These are phyloP conservation scores for Oryza officinalis DNA, from an alignment of 176 grass and related monocot species.

Conservation along the genomic window DNA sequence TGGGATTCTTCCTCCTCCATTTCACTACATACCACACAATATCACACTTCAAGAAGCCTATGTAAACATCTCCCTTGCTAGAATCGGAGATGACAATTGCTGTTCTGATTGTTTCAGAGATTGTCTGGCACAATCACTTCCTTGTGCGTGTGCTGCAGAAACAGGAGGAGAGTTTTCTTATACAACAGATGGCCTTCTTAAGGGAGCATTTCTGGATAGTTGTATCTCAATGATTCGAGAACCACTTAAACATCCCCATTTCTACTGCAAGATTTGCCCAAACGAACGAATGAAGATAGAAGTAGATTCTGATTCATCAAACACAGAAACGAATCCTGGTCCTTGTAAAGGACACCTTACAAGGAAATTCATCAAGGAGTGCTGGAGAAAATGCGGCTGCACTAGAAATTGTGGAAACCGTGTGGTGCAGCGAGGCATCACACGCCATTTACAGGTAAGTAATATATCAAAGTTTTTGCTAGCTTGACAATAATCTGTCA, in stretches of 20 bases:
- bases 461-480: slow-evolving; percentile 22
- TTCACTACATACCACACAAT: slow-evolving; percentile 78
- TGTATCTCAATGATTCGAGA: slow-evolving; percentile 46
- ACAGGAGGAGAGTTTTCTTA: slow-evolving; percentile 83
- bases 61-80: slow-evolving; percentile 68
- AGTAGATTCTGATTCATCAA: slow-evolving; percentile 17
- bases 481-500: background rate
- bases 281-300: slow-evolving; percentile 46
- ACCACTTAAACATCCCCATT: slow-evolving; percentile 35
- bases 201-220: slow-evolving; percentile 58
- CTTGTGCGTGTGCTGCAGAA: slow-evolving; percentile 79
- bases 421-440: slow-evolving; percentile 85
- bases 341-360: slow-evolving; percentile 78
- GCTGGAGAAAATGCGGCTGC: slow-evolving; percentile 89
- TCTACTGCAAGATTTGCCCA: slow-evolving; percentile 72
- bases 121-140: slow-evolving; percentile 61
- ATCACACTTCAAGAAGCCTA: slow-evolving; percentile 65
- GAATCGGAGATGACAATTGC: slow-evolving; percentile 85
- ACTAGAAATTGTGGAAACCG: slow-evolving; percentile 78
- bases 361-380: slow-evolving; percentile 92
- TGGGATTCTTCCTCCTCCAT: slow-evolving; percentile 60
- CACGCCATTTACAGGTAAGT: slow-evolving; percentile 62
- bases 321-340: slow-evolving; percentile 43
- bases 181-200: slow-evolving; percentile 59
- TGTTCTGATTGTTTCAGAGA: slow-evolving; percentile 70